A percentile compares a stretch with the other conserved stretches of the same genome.
These are phyloP conservation scores for Lactifluus piperatus DNA, from an alignment of 768 basidiomycete genomes.

Conservation along the genomic window DNA sequence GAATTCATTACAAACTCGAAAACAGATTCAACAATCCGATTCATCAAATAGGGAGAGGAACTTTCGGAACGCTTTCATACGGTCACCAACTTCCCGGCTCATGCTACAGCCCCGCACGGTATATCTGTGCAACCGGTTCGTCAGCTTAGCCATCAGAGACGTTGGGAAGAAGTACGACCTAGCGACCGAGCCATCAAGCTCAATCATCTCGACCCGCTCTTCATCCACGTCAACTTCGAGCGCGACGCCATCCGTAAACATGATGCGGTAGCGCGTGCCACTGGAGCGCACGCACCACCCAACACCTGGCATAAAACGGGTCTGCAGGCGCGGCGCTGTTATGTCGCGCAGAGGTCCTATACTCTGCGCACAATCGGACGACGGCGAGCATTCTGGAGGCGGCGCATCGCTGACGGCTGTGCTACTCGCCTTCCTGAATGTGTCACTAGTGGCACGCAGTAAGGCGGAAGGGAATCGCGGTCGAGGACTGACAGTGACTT, in stretches of 20 bases:
- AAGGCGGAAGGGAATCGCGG: slow-evolving; percentile 12
- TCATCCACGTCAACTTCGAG: slow-evolving; percentile 38
- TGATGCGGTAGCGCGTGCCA: slow-evolving; percentile 34
- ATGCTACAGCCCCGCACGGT: slow-evolving; percentile 29
- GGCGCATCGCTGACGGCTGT: slow-evolving; percentile 15
- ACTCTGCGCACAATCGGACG: slow-evolving; percentile 16
- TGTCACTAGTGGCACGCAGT: slow-evolving; percentile 4
- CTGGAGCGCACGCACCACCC: slow-evolving; percentile 38
- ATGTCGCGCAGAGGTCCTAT: not conserved
- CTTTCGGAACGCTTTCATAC: slow-evolving; percentile 35
- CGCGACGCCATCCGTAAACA: slow-evolving; percentile 35
- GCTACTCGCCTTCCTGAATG: slow-evolving; percentile 17
- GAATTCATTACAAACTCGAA: not conserved
- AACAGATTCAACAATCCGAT: not conserved
- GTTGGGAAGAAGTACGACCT: slow-evolving; percentile 16
- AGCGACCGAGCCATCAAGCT: slow-evolving; percentile 24
- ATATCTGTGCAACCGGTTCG: slow-evolving; percentile 22
- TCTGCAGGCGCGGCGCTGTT: slow-evolving; percentile 23
- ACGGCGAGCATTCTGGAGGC: slow-evolving; percentile 8
- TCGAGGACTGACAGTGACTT: slow-evolving; percentile 15
- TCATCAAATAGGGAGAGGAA: slow-evolving; percentile 37
- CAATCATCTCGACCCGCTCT: slow-evolving; percentile 32
- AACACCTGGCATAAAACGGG: slow-evolving; percentile 32
- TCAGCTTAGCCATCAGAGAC: not conserved
- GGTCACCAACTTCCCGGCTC: slow-evolving; percentile 30